Evolutionary conservation across 148 eudicot genomes (phyloP), one percentile per base, ranked within the genome.

Genomic region (Chenopodium quinoa): DNA sequence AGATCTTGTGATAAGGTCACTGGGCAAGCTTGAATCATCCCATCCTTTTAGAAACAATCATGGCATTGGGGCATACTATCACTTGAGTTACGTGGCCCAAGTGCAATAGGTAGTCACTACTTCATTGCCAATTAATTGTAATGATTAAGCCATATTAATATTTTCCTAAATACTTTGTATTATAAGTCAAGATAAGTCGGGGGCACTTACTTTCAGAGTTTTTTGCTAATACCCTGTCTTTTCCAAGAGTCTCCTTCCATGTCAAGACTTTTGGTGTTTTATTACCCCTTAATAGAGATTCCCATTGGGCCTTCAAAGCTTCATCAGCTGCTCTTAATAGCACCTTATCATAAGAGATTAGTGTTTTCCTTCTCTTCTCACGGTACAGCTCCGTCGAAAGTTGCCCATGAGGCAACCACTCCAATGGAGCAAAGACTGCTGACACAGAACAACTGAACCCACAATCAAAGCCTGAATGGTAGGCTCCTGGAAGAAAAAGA

Each of bases 381-480:
- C 91, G 85, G 74, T 91, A 93, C 48, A 89, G 80, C 83, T 95
- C 93, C 70, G 78, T 81, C 50, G 76, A 78, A 86, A 79, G 76
- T 82, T 84, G 92, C 31, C 98, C 98, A 85, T 89, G 84, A 52
- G 94, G 91, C 78, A 95, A 87, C 98, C 97, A 95, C 82, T 91
- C 93, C 69, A 93, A 79, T 63, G 96, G 93, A 82, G 97, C 97
- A 84, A 91, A 85, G 60, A 81, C 78, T 40, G 85, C 91, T 25
- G 88, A 82, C 66, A 89, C 91, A 37, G 91, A 86, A 86, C 89
- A 87, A 85, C 85, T 92, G 82, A 93, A 91, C 75, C 96, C 97
- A 81, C 93, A 90, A 86, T 88, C 88, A 71, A 95, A 85, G 70
- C 88, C 93, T 17, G 93, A 86, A 81, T 91, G 88, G 82, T 88